A percentile compares a stretch with the other conserved stretches of the same genome.
Conservation (phyloP, 139 green algal species). For the Coelastrella sp. region DNA sequence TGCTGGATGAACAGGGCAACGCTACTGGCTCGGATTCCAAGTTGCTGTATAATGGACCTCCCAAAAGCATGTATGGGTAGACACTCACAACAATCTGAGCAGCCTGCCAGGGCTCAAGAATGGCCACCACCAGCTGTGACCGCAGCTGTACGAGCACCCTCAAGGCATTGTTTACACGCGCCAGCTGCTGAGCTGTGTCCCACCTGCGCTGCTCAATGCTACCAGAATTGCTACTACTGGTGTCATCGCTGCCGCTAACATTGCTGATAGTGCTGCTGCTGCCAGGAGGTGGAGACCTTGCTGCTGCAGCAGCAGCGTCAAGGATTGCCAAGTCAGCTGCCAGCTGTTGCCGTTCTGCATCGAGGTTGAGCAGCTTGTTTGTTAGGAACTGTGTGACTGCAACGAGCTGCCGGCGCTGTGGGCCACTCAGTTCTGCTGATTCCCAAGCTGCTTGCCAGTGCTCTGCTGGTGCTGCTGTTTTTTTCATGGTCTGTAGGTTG, state of each 20-base stretch:
- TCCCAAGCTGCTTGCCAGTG: background rate
- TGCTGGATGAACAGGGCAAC: background rate
- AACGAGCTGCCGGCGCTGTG: background rate
- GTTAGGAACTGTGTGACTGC: background rate
- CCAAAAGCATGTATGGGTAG: slow-evolving; percentile 16
- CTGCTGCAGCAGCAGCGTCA: background rate
- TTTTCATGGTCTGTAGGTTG: slow-evolving; percentile 17
- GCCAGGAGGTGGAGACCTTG: background rate
- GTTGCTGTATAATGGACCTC: background rate
- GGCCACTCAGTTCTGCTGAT: slow-evolving; percentile 2
- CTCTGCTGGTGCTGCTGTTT: background rate
- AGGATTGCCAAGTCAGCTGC: background rate
- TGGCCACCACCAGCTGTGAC: background rate
- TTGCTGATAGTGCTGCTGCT: background rate
- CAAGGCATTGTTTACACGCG: background rate
- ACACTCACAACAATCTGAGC: background rate
- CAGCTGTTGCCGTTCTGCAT: slow-evolving; percentile 3
- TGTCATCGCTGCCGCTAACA: background rate
- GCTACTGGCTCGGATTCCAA: background rate
- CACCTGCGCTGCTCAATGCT: slow-evolving; percentile 7
- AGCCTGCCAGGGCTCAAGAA: slow-evolving; percentile 11
- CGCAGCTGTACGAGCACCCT: slow-evolving; percentile 4
- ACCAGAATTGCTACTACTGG: background rate
- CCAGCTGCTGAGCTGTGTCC: slow-evolving; percentile 12
- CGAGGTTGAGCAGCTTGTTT: background rate